Conservation (phyloP, 805 yeast species). For the Nakazawaea ishiwadae region DNA sequence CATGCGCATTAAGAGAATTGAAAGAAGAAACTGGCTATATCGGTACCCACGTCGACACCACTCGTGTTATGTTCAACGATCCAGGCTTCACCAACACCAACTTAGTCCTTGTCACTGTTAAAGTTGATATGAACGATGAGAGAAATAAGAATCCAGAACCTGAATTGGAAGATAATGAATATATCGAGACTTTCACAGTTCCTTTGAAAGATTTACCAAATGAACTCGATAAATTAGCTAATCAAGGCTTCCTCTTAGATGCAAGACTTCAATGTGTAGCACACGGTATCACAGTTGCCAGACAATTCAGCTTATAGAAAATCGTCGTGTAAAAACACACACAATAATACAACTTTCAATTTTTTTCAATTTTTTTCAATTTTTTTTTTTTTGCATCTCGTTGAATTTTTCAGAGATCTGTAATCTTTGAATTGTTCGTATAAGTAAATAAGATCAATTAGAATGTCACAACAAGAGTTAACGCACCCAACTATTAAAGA, state of each 20-base stretch:
- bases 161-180: slow-evolving; percentile 84
- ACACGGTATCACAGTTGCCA: slow-evolving; percentile 65
- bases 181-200: slow-evolving; percentile 80
- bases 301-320: slow-evolving; percentile 9
- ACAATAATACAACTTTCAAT: background rate
- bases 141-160: slow-evolving; percentile 69
- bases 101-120: slow-evolving; percentile 70
- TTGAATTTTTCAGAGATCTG: background rate
- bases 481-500: slow-evolving; percentile 61
- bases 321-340: background rate
- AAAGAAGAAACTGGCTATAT: slow-evolving; percentile 91
- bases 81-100: slow-evolving; percentile 86
- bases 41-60: slow-evolving; percentile 45
- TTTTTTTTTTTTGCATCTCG: background rate
- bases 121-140: slow-evolving; percentile 63
- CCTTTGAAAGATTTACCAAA: slow-evolving; percentile 57
- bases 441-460: no score
- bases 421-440: no score
- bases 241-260: slow-evolving; percentile 74
- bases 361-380: background rate
- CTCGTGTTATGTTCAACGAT: slow-evolving; percentile 38
- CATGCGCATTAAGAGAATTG: slow-evolving; percentile 84
- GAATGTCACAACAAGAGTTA: slow-evolving; percentile 25
- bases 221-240: slow-evolving; percentile 44
- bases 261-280: slow-evolving; percentile 87